phyloP scores from a whole-genome alignment of 192 early-diverging fungal species.

The Linderina pennispora region DNA sequence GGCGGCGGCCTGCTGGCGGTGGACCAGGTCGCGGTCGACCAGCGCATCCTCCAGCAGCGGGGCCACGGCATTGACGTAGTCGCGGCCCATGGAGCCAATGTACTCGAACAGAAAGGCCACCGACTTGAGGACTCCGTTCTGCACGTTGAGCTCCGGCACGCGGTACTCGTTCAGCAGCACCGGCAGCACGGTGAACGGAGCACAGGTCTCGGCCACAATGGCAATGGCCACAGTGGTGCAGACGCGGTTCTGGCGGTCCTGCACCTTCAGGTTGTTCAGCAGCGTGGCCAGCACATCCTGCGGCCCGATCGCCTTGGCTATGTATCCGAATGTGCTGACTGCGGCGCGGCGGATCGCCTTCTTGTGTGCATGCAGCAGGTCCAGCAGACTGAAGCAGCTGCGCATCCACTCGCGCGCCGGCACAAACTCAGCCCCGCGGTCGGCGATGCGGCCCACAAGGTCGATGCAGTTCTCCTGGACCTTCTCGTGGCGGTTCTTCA shows the following conservation, averaged over 20 bases:
- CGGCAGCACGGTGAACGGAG: constrained; percentile 96
- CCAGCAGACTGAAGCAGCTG: constrained; percentile 96
- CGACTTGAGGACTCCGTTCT: constrained; percentile 96
- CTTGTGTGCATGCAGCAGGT: constrained; percentile 93
- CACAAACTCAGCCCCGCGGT: constrained; percentile 95
- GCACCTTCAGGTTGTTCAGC: constrained; percentile 96
- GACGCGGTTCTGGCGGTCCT: constrained; percentile 98
- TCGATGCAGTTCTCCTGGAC: constrained; percentile 91
- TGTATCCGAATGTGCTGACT: constrained; percentile 98
- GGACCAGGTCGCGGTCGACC: constrained; percentile 96
- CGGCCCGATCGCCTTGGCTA: constrained; percentile 97
- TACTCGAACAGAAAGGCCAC: constrained; percentile 98
- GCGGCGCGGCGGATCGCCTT: constrained; percentile 94
- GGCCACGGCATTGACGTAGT: constrained; percentile 96
- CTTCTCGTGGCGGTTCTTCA: constrained; percentile 96
- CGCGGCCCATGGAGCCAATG: constrained; percentile 96
- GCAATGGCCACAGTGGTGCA: constrained; percentile 99
- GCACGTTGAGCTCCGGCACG: constrained; percentile 98
- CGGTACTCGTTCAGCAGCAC: constrained; percentile 99
- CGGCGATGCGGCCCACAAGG: constrained; percentile 97
- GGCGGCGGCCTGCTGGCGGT: constrained; percentile 95
- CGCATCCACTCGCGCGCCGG: constrained; percentile 99
- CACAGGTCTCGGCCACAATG: constrained; percentile 95
- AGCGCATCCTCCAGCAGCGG: constrained; percentile 94
- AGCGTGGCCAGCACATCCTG: constrained; percentile 98